Evolutionary conservation across 306 rosid genomes (phyloP), one percentile per base, ranked within the genome.

Genomic region (Vigna radiata): DNA sequence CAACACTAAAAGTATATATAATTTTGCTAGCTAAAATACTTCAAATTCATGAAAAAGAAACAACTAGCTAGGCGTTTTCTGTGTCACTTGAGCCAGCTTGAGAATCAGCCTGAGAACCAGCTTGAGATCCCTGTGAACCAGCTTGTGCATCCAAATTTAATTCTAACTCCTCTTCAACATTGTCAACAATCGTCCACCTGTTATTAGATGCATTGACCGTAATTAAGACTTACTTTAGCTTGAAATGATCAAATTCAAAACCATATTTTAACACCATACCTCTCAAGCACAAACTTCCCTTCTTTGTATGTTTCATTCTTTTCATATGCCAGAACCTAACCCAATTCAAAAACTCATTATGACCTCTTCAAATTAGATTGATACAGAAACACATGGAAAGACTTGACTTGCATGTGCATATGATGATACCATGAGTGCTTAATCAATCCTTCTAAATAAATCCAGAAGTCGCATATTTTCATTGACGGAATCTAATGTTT

Each of bases 241-340:
- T 41, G 48, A 72, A 23, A 75, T 68, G 39, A 53, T 49, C 59
- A 17, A 75, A 29, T 36, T 70, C 11, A 48, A 56, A 47, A 71
- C 37, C 19, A 33, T 53, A 39, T 61, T 77, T 80, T 39, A 63
- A 33, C 68, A 21, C 41, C 53, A 47, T 76, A 79, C 97, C 94
- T 88, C 86, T 91, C 94, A 4, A 94, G 94, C 73, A 94, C 91
- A 86, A 88, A 91, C 77, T 90, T 91, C 78, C 96, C 97, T 80
- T 91, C 97, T 88, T 89, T 90, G 90, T 87, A 90, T 18, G 41
- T 76, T 83, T 87, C 94, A 85, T 64, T 81, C 73, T 88, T 86
- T 75, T 91, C 98, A 61, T 91, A 96, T 18, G 94, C 92, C 43
- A 84, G 60, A 50, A 90, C 90, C 98, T 94, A 77, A 59, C 78